These are phyloP conservation scores for Persicaria maculosa DNA, from an alignment of 148 eudicot genomes.

Conservation along the genomic window DNA sequence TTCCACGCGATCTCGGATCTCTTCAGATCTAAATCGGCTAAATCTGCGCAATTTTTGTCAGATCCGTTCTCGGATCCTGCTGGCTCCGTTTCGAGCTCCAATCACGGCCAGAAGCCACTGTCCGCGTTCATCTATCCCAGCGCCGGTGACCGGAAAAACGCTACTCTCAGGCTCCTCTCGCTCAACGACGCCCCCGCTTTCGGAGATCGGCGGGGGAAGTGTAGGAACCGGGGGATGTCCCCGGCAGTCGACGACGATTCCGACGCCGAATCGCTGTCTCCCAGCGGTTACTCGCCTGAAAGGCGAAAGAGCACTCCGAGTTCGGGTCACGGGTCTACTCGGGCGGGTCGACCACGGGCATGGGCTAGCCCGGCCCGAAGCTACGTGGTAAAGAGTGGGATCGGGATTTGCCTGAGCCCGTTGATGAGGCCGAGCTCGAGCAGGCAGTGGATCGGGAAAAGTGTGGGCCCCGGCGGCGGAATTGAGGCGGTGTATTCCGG, in stretches of 20 bases:
- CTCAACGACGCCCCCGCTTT: conserved; percentile 15
- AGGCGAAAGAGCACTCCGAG: conserved; percentile 40
- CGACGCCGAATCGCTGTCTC: background rate
- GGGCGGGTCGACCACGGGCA: conserved; percentile 11
- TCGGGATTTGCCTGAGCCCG: conserved; percentile 52
- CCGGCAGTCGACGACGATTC: conserved; percentile 31
- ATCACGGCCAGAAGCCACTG: background rate
- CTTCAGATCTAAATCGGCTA: conserved; percentile 41
- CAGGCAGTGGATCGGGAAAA: background rate
- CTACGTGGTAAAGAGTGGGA: conserved; percentile 13
- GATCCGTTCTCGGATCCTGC: background rate
- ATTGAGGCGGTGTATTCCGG: conserved; percentile 27
- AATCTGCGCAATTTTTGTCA: conserved; percentile 3
- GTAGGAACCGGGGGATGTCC: conserved; percentile 47
- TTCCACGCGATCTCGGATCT: conserved; percentile 23
- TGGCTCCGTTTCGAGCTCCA: background rate
- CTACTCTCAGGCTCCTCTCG: conserved; percentile 8
- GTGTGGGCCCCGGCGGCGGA: background rate
- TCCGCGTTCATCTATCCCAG: background rate
- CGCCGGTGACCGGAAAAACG: conserved; percentile 16
- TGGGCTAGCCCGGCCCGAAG: conserved; percentile 14
- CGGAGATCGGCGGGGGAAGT: background rate
- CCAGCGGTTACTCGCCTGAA: conserved; percentile 23
- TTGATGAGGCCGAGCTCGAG: conserved; percentile 43
- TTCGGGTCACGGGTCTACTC: conserved; percentile 3